Percentiles rank a stretch among this genome's conserved stretches.
Conservation (phyloP, 805 yeast genomes). For the Zygotorulaspora florentina region DNA sequence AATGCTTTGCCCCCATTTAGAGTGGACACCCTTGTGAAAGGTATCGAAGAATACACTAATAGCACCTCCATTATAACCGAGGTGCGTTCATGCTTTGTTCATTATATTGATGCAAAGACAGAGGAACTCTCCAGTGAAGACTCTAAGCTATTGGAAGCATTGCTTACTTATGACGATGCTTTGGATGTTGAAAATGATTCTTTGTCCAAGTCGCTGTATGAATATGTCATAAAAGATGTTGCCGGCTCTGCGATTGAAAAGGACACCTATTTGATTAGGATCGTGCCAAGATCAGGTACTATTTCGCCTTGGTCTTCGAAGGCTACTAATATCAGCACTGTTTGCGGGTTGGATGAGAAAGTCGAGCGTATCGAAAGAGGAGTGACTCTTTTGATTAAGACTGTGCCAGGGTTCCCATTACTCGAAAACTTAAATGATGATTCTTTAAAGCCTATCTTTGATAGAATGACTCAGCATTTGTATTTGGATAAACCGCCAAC, state of each 20-base stretch:
- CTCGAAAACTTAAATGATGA: constrained; percentile 49
- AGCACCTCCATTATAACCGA: constrained; percentile 58
- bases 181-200: constrained; percentile 48
- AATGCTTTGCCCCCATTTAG: constrained; percentile 85
- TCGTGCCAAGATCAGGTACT: constrained; percentile 91
- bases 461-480: constrained; percentile 88
- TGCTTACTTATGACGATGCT: constrained; percentile 72
- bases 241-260: constrained; percentile 30
- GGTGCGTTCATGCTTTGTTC: constrained; percentile 72
- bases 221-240: constrained; percentile 28
- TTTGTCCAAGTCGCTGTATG: constrained; percentile 21
- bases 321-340: constrained; percentile 90
- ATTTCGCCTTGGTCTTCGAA: constrained; percentile 99
- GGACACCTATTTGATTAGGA: constrained; percentile 59
- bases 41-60: constrained; percentile 67
- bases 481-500: constrained; percentile 59
- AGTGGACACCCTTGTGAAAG: constrained; percentile 64
- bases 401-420: constrained; percentile 67
- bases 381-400: constrained; percentile 63
- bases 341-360: constrained; percentile 70
- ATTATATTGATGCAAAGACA: constrained; percentile 60
- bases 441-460: constrained; percentile 69
- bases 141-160: constrained; percentile 47
- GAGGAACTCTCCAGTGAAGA: constrained; percentile 40
- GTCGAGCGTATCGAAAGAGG: constrained; percentile 92